Conservation (phyloP, 2,329 filamentous ascomycete species). For the Hymenoscyphus repandus region DNA sequence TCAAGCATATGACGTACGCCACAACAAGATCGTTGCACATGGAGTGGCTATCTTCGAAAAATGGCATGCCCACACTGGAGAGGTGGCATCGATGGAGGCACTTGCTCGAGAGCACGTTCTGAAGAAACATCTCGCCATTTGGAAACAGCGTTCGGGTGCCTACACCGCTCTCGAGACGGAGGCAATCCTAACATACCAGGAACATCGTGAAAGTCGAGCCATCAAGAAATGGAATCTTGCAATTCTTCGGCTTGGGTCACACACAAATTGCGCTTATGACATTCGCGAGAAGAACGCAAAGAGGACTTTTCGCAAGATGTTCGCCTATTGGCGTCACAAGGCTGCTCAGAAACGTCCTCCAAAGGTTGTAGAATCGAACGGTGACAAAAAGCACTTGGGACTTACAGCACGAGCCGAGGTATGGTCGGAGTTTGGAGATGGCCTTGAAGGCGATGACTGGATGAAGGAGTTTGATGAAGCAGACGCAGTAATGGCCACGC, state of each 20-base stretch:
- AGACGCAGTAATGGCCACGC: conserved; percentile 13
- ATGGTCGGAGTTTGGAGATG: conserved; percentile 30
- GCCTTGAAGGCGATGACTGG: conserved; percentile 21
- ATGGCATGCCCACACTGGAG: conserved; percentile 27
- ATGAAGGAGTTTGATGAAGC: conserved; percentile 18
- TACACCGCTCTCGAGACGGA: conserved; percentile 24
- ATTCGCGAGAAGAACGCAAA: conserved; percentile 30
- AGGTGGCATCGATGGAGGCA: conserved; percentile 25
- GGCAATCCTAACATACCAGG: conserved; percentile 27
- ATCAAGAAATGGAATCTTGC: conserved; percentile 30
- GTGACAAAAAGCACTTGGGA: conserved; percentile 12
- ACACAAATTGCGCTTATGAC: conserved; percentile 25
- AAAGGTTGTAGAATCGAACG: conserved; percentile 4
- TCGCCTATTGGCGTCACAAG: conserved; percentile 30
- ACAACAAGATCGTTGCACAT: conserved; percentile 23
- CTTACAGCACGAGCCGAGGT: conserved; percentile 21
- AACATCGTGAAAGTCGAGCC: conserved; percentile 20
- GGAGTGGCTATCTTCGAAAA: conserved; percentile 29
- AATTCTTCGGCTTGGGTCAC: conserved; percentile 25
- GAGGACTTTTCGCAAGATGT: conserved; percentile 30
- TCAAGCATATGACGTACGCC: conserved; percentile 20
- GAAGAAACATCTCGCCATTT: conserved; percentile 23
- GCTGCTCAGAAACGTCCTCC: conserved; percentile 19
- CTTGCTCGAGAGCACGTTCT: conserved; percentile 20
- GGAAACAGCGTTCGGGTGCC: conserved; percentile 22